These are phyloP conservation scores for Byssothecium circinans DNA, from an alignment of 2,329 filamentous ascomycete species.

Conservation along the genomic window DNA sequence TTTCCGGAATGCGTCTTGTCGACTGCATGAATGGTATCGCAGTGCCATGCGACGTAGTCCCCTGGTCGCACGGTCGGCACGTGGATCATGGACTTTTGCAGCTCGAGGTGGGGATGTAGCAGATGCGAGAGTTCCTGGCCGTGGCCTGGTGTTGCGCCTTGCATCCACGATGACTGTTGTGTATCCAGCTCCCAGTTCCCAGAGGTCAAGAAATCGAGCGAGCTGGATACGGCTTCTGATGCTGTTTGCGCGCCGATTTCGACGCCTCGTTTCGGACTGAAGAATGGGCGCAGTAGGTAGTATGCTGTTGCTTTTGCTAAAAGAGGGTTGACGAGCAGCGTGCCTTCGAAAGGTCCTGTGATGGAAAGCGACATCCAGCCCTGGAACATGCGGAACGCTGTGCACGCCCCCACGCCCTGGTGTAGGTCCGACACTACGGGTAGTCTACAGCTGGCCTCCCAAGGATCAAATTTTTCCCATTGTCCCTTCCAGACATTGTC, in stretches of 20 bases:
- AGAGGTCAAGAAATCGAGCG: constrained; percentile 50
- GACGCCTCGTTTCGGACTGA: constrained; percentile 56
- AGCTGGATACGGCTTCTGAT: constrained; percentile 31
- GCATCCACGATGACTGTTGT: constrained; percentile 61
- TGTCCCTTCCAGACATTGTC: constrained; percentile 69
- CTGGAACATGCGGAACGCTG: constrained; percentile 85
- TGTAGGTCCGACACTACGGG: constrained; percentile 74
- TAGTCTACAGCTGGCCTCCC: constrained; percentile 72
- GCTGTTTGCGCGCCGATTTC: constrained; percentile 36
- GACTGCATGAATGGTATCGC: constrained; percentile 79
- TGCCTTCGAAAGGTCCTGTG: constrained; percentile 75
- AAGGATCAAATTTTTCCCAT: constrained; percentile 83
- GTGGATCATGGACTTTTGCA: constrained; percentile 70
- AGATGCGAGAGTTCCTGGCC: constrained; percentile 67
- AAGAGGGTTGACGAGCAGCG: constrained; percentile 79
- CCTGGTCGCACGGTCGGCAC: constrained; percentile 69
- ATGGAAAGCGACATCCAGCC: constrained; percentile 82
- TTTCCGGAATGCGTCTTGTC: constrained; percentile 74
- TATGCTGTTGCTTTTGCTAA: constrained; percentile 77
- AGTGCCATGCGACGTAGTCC: constrained; percentile 80
- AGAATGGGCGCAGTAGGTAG: constrained; percentile 81
- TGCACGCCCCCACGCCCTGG: constrained; percentile 77
- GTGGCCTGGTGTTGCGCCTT: constrained; percentile 69
- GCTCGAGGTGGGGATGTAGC: constrained; percentile 70
- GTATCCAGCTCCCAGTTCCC: constrained; percentile 64